Conservation (phyloP, 805 yeast species). For the Myxozyma monticola region DNA sequence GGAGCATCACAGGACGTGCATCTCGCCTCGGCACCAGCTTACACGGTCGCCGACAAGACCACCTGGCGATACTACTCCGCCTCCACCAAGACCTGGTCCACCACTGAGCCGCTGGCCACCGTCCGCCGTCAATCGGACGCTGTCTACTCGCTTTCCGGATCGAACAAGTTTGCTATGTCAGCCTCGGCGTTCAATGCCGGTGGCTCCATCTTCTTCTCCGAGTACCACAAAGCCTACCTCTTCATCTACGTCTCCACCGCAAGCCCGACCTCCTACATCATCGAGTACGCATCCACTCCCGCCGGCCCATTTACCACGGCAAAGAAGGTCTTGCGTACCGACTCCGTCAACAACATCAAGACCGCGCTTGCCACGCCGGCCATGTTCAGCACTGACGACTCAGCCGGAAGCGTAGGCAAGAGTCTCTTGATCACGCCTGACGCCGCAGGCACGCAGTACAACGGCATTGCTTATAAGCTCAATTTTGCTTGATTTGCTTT, state of each 20-base stretch:
- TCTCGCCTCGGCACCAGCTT: conserved; percentile 11
- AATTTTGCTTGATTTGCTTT: background rate
- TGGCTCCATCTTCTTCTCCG: conserved; percentile 1
- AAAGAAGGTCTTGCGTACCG: background rate
- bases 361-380: background rate
- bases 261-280: background rate
- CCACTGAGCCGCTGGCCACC: conserved; percentile 8
- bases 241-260: background rate
- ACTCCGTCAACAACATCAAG: background rate
- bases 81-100: conserved; percentile 5
- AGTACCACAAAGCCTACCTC: background rate
- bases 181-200: conserved; percentile 1
- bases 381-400: background rate
- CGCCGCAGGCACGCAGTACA: background rate
- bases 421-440: conserved; percentile 5
- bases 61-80: conserved; percentile 11
- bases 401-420: background rate
- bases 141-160: conserved; percentile 1
- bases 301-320: background rate
- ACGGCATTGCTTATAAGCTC: conserved; percentile 1
- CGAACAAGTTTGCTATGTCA: background rate
- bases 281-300: background rate
- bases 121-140: background rate
- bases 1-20: conserved; percentile 4
- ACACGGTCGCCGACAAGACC: conserved; percentile 4